These are phyloP conservation scores for Claviceps sp. DNA, from an alignment of 2,329 filamentous ascomycete species.

Conservation along the genomic window DNA sequence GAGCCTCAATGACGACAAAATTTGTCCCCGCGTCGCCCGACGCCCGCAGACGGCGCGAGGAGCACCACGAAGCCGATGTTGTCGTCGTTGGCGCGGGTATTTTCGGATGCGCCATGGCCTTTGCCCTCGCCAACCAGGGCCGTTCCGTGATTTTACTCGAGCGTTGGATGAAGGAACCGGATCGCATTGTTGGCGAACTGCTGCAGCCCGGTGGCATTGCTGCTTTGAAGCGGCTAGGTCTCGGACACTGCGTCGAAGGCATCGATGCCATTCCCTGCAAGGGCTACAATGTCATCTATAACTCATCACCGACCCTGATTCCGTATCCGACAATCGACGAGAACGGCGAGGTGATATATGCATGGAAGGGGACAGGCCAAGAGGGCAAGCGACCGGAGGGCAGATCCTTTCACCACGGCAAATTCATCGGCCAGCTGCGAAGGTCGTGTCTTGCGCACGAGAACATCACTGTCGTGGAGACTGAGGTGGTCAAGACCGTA, in stretches of 20 bases:
- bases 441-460: conserved; percentile 57
- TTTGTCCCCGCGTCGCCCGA: conserved; percentile 18
- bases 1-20: not conserved
- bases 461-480: conserved; percentile 86
- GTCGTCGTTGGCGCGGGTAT: conserved; percentile 88
- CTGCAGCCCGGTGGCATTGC: conserved; percentile 83
- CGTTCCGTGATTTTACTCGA: conserved; percentile 85
- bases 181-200: conserved; percentile 91
- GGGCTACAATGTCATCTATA: conserved; percentile 81
- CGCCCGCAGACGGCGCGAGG: conserved; percentile 31
- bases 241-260: conserved; percentile 68
- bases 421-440: conserved; percentile 76
- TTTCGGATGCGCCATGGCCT: conserved; percentile 76
- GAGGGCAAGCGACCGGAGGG: conserved; percentile 45
- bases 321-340: conserved; percentile 59
- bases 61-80: conserved; percentile 59
- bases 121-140: conserved; percentile 74
- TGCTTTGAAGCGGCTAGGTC: conserved; percentile 66
- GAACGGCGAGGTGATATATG: conserved; percentile 25
- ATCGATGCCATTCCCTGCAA: conserved; percentile 76
- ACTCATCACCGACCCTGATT: conserved; percentile 59
- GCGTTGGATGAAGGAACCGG: conserved; percentile 76
- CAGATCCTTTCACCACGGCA: conserved; percentile 81
- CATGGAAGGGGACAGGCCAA: conserved; percentile 22
- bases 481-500: conserved; percentile 66